Base-by-base conservation (phyloP, 768 basidiomycete genomes). In the Nidularia pulvinata region DNA sequence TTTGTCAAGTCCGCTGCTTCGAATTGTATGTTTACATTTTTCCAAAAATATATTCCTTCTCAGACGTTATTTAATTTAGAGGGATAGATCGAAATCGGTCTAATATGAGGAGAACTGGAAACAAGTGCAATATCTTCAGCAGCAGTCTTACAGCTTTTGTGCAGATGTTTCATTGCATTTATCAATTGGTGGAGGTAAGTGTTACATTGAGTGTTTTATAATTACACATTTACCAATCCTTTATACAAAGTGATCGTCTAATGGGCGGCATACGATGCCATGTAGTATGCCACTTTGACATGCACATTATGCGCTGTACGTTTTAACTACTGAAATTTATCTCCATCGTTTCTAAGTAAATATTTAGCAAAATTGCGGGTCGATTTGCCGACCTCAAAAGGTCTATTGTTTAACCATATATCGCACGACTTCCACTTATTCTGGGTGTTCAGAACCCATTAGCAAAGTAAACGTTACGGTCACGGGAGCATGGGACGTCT, bases 251-350 rank as follows among this genome's bases (percentile, higher is more conserved):
- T 10, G 43, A 48, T 4, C 45, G 45, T 5, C 33, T 53, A 5
- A 30, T 30, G 25, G 25, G 25, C 4, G 34, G 51, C 10, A 54
- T 72, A 33, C 33, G 54, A 34, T 53, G 55, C 6, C 57, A 58
- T 1, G 54, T 69, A 16, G 55, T 42, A 6, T 59, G 63, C 11
- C 57, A 65, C 50, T 72, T 64, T 46, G 58, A 67, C n/a, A 53
- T 65, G 7, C 36, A 62, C 30, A 42, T 72, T 1, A 67, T 72
- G 60, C 52, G 58, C 22, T 61, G 67, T 70, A 50, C 19, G 55
- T 52, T 16, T 51, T 11, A 10, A 45, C 33, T 30, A 32, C 14
- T 33, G 34, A 39, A 25, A 10, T 19, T 14, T 4, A 25, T 22
- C 32, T 39, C 30, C 34, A 33, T 19, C 30, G 39, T n/a, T 25